Evolutionary conservation across 306 rosid genomes (phyloP).

Genomic region (Cicer cuneatum): DNA sequence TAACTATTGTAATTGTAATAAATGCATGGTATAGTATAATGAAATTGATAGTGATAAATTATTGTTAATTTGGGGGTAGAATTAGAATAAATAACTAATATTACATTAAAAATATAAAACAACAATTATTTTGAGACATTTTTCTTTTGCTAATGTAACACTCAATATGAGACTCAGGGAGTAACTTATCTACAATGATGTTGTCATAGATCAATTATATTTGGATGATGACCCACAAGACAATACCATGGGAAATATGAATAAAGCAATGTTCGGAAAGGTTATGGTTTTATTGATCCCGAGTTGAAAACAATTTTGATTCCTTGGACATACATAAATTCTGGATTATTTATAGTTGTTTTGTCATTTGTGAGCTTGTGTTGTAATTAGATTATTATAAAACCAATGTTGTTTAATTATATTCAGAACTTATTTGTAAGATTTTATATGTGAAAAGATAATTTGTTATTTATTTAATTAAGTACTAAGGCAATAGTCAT

Average conservation of each 20-base stretch:
- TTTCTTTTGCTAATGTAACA: no score
- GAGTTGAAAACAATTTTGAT: neutral
- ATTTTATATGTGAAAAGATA: neutral
- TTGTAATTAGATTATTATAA: neutral
- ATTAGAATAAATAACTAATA: no score
- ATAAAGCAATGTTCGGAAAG: neutral
- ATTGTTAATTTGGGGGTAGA: no score
- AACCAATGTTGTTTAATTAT: neutral
- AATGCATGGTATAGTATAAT: no score
- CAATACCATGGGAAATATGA: neutral
- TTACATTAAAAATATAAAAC: no score
- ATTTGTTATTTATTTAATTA: neutral
- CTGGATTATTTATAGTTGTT: neutral
- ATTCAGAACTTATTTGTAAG: neutral
- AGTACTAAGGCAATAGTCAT: neutral
- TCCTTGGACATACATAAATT: neutral
- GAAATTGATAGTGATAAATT: no score
- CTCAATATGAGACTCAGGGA: no score
- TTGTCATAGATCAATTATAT: neutral
- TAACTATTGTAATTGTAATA: no score
- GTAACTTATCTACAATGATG: neutral
- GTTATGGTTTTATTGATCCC: neutral
- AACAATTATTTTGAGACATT: no score
- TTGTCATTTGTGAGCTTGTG: conserved; percentile 4
- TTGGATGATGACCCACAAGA: neutral